These are phyloP conservation scores for Chloranthus sessilifolius DNA, from an alignment of 164 flowering plant genomes.

Conservation along the genomic window DNA sequence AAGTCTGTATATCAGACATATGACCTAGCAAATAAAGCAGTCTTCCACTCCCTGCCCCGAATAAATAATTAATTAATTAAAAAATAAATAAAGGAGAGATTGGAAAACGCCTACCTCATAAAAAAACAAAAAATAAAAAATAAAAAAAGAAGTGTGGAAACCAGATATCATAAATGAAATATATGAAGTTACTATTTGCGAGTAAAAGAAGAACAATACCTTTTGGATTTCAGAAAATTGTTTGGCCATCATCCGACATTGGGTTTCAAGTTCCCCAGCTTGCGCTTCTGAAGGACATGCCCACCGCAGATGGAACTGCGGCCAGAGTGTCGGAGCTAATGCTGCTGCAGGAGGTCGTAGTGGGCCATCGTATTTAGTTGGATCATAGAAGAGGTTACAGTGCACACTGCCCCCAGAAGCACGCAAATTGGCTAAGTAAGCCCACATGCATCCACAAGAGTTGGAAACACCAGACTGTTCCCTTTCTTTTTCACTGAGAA, in stretches of 20 bases:
- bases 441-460: slow-evolving; percentile 88
- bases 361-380: slow-evolving; percentile 51
- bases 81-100: no score
- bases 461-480: slow-evolving; percentile 62
- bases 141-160: background rate
- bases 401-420: slow-evolving; percentile 59
- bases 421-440: slow-evolving; percentile 70
- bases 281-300: slow-evolving; percentile 86
- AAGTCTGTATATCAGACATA: no score
- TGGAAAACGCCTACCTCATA: no score
- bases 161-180: background rate
- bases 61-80: no score
- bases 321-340: slow-evolving; percentile 95
- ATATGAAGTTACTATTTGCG: background rate
- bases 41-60: no score
- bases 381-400: slow-evolving; percentile 79
- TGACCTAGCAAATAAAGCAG: no score
- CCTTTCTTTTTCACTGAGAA: slow-evolving; percentile 88
- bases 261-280: slow-evolving; percentile 71
- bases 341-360: slow-evolving; percentile 95
- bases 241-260: slow-evolving; percentile 54
- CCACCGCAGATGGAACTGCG: slow-evolving; percentile 97
- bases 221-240: slow-evolving; percentile 57
- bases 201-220: slow-evolving; percentile 33
- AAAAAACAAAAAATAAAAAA: no score